Evolutionary conservation across 2,329 filamentous ascomycete species (phyloP), one percentile per base, ranked within the genome.

Genomic region (Ophiosphaerella narmari): DNA sequence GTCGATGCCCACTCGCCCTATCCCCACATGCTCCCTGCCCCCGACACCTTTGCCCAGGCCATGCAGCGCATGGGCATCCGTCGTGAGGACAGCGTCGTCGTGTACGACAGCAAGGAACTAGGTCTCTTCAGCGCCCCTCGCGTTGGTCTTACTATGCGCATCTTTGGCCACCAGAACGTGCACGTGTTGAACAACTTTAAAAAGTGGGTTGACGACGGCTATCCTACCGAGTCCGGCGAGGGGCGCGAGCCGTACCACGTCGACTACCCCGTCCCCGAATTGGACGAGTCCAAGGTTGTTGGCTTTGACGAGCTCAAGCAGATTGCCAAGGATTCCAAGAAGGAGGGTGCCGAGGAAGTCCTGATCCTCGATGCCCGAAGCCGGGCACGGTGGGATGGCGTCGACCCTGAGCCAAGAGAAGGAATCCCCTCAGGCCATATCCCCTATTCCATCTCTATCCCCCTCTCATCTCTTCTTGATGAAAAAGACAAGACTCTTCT

Each of bases 121-220:
- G 94, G 94, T 8, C 92, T 99, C 52, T 96, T 99, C 77, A 94
- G 89, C 63, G 94, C 93, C 1, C 94, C 94, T 4, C 84, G 94
- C 36, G 93, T 96, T 0, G 93, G 87, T 49, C 99, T 94, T 94
- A 99, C 93, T 1, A 79, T 99, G 58, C 86, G 85, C 66, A 85
- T 91, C 31, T 97, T 97, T 73, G 94, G 94, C 1, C 94, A 99
- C 72, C 79, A 85, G 38, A 87, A 85, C 57, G 93, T 99, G 12
- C 91, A 97, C 72, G 76, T 99, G 14, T 77, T 99, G 47, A 95
- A 99, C 78, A 99, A 99, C 77, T 99, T 97, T 77, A 89, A 87
- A 72, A 76, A 89, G n/a, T 99, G 92, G 91, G 86, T 93, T 1
- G 88, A 93, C 31, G 81, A 95, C 67, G 91, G 89, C 1, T 83